Evolutionary conservation across 1,284 basidiomycete genomes (phyloP).

Genomic region (Sanghuangporus baumii): DNA sequence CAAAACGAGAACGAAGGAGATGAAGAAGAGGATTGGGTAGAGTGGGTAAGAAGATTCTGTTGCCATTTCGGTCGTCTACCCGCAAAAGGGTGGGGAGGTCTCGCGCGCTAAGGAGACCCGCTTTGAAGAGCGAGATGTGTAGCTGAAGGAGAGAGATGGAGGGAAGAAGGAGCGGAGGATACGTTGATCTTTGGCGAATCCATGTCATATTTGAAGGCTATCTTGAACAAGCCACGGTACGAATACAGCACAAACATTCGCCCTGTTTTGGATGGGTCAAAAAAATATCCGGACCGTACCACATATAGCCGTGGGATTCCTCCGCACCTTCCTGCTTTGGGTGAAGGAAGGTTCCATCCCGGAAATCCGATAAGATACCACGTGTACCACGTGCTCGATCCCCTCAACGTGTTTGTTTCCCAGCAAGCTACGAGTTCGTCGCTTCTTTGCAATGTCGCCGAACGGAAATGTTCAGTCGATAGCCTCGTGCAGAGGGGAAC

Average conservation of each 20-base stretch:
- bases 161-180: constrained; percentile 9
- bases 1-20: constrained; percentile 26
- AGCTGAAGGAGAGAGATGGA: neutral
- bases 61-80: neutral
- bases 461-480: too few relatives aligned
- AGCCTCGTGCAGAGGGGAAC: too few relatives aligned
- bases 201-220: constrained; percentile 16
- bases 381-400: neutral
- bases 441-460: neutral
- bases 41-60: constrained; percentile 16
- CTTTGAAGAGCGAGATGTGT: neutral
- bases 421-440: neutral
- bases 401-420: neutral
- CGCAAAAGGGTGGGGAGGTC: neutral
- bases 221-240: neutral
- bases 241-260: constrained; percentile 11
- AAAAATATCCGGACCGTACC: neutral
- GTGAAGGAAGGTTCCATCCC: neutral
- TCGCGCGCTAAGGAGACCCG: neutral
- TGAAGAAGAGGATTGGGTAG: constrained; percentile 23
- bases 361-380: neutral
- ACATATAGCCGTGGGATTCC: neutral
- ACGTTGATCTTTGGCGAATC: neutral
- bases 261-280: neutral
- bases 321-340: neutral